Percentiles rank a stretch among this genome's conserved stretches.
These are phyloP conservation scores for Mentha longifolia DNA, from an alignment of 257 asterid genomes.

Conservation along the genomic window DNA sequence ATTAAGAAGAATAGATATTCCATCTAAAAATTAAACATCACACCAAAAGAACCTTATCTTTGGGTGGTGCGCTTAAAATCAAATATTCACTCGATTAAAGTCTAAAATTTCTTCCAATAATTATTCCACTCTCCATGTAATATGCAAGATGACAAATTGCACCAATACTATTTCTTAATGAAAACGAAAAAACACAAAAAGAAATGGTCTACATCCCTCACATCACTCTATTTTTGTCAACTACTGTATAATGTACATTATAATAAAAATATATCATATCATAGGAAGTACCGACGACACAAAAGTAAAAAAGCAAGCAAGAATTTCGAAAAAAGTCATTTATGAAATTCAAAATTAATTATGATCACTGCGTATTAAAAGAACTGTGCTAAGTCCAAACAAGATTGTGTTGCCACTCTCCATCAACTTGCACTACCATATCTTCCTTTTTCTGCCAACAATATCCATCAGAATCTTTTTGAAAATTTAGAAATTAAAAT, in stretches of 20 bases:
- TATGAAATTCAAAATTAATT: slow-evolving; percentile 17
- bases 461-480: slow-evolving; percentile 28
- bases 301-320: slow-evolving; percentile 15
- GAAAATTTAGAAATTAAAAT: slow-evolving; percentile 4
- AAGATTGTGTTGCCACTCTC: slow-evolving; percentile 17
- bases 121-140: slow-evolving; percentile 21
- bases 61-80: slow-evolving; percentile 31
- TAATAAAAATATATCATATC: too few relatives aligned
- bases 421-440: slow-evolving; percentile 20
- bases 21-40: too few relatives aligned
- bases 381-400: slow-evolving; percentile 21
- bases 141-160: slow-evolving; percentile 30
- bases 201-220: slow-evolving; percentile 3
- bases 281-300: slow-evolving; percentile 27
- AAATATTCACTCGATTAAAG: slow-evolving; percentile 34
- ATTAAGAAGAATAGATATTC: too few relatives aligned
- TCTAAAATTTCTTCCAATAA: slow-evolving; percentile 1
- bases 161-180: slow-evolving; percentile 17
- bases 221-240: slow-evolving; percentile 26
- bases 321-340: slow-evolving; percentile 10
- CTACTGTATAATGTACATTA: neutral
- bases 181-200: slow-evolving; percentile 28
- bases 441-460: slow-evolving; percentile 24
- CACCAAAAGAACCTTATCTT: neutral
- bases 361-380: slow-evolving; percentile 26